phyloP scores from a whole-genome alignment of 305 asterid species.

The Fraxinus baroniana region DNA sequence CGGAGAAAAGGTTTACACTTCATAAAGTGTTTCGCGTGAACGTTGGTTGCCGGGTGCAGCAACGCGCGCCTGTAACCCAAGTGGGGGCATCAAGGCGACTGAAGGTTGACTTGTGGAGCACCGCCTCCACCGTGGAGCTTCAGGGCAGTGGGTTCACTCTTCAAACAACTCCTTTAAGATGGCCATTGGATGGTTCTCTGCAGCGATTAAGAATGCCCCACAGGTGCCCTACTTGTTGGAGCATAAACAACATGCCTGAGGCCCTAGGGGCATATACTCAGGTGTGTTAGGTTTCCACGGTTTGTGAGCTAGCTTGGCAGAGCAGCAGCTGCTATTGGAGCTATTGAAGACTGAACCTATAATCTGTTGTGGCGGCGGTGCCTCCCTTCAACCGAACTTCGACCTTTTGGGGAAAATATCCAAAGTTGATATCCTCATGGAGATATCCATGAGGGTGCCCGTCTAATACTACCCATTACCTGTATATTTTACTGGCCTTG shows the following conservation, averaged over 20 bases:
- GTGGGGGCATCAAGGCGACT: background rate
- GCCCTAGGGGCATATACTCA: background rate
- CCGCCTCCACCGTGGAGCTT: background rate
- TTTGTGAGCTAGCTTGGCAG: background rate
- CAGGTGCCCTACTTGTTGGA: background rate
- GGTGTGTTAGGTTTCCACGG: background rate
- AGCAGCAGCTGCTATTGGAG: conserved; percentile 1
- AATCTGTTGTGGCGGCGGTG: background rate
- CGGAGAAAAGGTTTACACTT: background rate
- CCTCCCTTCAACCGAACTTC: background rate
- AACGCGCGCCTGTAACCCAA: background rate
- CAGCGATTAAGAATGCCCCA: background rate
- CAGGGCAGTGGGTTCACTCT: background rate
- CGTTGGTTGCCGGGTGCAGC: background rate
- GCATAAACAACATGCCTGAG: background rate
- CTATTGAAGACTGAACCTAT: background rate
- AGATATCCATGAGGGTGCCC: background rate
- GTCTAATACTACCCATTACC: background rate
- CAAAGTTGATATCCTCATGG: background rate
- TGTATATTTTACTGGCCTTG: background rate
- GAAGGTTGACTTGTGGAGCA: background rate
- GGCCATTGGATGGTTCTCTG: background rate
- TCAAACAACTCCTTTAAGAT: background rate
- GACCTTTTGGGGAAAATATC: background rate
- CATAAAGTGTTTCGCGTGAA: background rate